These are phyloP conservation scores for Rhizopus stolonifer DNA, from an alignment of 371 early-diverging fungal genomes.

Conservation along the genomic window DNA sequence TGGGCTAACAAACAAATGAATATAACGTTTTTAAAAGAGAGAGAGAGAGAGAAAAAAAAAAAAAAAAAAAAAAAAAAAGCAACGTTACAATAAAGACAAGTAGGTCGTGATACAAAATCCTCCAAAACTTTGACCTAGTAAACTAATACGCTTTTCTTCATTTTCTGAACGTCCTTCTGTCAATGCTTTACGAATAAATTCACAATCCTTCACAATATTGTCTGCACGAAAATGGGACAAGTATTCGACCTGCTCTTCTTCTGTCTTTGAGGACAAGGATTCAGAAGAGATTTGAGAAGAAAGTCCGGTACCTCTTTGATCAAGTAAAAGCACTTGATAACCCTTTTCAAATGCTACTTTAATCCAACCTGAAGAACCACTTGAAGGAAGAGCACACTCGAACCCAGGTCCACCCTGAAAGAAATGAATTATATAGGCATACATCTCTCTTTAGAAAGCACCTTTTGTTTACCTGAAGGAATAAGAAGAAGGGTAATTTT, in stretches of 20 bases:
- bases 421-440: neutral
- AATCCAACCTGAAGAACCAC: slow-evolving; percentile 61
- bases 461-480: slow-evolving; percentile 49
- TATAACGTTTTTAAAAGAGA: too few relatives aligned
- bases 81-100: slow-evolving; percentile 62
- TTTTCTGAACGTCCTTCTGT: slow-evolving; percentile 28
- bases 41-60: too few relatives aligned
- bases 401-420: slow-evolving; percentile 63
- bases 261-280: slow-evolving; percentile 44
- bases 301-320: slow-evolving; percentile 75
- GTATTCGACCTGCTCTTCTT: slow-evolving; percentile 62
- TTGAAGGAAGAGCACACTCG: slow-evolving; percentile 50
- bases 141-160: slow-evolving; percentile 32
- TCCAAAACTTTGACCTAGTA: slow-evolving; percentile 75
- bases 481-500: slow-evolving; percentile 56
- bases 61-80: too few relatives aligned
- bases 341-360: slow-evolving; percentile 62
- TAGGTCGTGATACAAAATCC: slow-evolving; percentile 76
- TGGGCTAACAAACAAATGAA: too few relatives aligned
- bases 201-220: slow-evolving; percentile 72
- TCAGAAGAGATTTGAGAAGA: slow-evolving; percentile 65
- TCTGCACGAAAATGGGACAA: slow-evolving; percentile 72
- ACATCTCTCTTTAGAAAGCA: too few relatives aligned
- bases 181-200: slow-evolving; percentile 61
- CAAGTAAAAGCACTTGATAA: slow-evolving; percentile 68